phyloP scores from a whole-genome alignment of 805 yeast genomes.

The Metschnikowia amazonensis region DNA sequence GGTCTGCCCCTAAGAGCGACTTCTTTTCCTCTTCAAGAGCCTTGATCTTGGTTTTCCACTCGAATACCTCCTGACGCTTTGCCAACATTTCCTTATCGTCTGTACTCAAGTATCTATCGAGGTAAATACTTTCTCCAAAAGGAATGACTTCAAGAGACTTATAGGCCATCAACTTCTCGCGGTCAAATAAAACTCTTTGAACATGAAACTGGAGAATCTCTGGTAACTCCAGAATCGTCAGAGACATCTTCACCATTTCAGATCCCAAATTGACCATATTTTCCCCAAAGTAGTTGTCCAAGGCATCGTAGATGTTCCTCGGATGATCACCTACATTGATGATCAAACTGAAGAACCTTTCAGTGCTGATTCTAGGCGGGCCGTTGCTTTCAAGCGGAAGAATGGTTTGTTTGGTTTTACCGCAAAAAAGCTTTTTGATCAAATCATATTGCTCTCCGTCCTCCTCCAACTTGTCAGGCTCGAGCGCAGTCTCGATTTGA shows the following conservation, averaged over 20 bases:
- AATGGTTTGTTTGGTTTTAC: conserved; percentile 77
- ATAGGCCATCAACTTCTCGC: conserved; percentile 66
- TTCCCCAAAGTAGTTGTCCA: conserved; percentile 78
- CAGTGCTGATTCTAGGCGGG: conserved; percentile 40
- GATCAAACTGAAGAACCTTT: conserved; percentile 74
- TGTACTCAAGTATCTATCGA: conserved; percentile 85
- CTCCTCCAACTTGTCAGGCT: conserved; percentile 57
- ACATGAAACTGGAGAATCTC: conserved; percentile 85
- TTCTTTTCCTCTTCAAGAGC: conserved; percentile 42
- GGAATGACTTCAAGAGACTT: conserved; percentile 82
- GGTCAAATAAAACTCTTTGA: conserved; percentile 88
- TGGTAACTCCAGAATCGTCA: conserved; percentile 71
- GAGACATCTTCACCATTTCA: conserved; percentile 69
- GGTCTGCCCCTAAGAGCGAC: conserved; percentile 41
- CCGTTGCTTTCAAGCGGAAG: conserved; percentile 42
- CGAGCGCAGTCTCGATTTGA: conserved; percentile 84
- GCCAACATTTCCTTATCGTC: conserved; percentile 49
- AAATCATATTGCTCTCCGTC: conserved; percentile 83
- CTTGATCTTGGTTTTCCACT: conserved; percentile 57
- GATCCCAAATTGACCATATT: conserved; percentile 67
- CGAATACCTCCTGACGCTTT: conserved; percentile 54
- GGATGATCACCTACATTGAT: conserved; percentile 89
- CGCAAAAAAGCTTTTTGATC: conserved; percentile 77
- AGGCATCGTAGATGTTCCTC: conserved; percentile 81
- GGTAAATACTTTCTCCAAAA: conserved; percentile 69